Percentiles rank a stretch among this genome's conserved stretches.
These are phyloP conservation scores for Spatholobus suberectus DNA, from an alignment of 306 rosid genomes.

Conservation along the genomic window DNA sequence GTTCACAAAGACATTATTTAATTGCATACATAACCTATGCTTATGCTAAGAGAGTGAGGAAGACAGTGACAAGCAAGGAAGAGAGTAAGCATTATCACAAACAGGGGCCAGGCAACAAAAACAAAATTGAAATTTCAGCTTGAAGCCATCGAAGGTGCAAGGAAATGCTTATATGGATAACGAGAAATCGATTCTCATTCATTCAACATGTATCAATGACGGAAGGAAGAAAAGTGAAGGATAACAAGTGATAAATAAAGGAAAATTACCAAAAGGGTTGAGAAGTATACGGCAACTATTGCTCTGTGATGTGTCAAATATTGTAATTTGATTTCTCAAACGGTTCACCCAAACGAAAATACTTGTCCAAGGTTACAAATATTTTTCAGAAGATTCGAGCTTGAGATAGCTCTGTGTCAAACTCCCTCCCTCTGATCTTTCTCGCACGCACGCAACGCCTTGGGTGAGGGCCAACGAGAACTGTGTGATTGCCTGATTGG, in stretches of 20 bases:
- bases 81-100: slow-evolving; percentile 12
- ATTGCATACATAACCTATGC: slow-evolving; percentile 3
- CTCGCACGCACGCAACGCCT: background rate
- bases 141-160: background rate
- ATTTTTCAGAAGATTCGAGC: background rate
- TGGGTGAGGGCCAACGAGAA: background rate
- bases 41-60: background rate
- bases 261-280: background rate
- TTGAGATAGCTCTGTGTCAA: background rate
- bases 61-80: background rate
- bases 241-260: background rate
- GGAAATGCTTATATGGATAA: background rate
- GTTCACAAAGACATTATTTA: slow-evolving; percentile 37
- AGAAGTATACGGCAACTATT: background rate
- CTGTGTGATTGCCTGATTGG: background rate
- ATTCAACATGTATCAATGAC: background rate
- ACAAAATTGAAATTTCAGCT: background rate
- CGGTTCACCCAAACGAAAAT: background rate
- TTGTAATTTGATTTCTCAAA: background rate
- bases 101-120: background rate
- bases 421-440: background rate
- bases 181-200: background rate
- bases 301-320: background rate
- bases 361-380: background rate
- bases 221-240: background rate